Base-by-base conservation (phyloP, 371 early-diverging fungal species). In the Actinomortierella wolfii region DNA sequence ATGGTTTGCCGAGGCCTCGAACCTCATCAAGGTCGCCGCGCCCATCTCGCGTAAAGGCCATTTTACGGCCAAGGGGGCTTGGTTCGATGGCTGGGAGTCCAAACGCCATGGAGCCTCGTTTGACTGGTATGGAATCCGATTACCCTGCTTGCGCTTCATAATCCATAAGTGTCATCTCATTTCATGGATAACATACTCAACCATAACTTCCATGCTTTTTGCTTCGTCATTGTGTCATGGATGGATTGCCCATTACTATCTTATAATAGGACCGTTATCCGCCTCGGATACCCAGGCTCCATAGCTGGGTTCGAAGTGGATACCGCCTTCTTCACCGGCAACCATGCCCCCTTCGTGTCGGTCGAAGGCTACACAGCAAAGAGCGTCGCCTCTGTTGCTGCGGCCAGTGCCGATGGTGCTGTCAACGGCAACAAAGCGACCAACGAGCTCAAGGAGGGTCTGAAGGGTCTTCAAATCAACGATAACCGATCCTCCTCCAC, bases 21-120 rank as follows among this genome's bases (percentile, higher is more conserved):
- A 91, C 68, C 81, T 95, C 78, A 83, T 95, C 57, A 83, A 84
- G 62, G 87, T 90, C 24, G 67, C 67, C 25, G 84, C 87, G 21
- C 87, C 95, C 6, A 79, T 92, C 47, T 81, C 82, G 63, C 80
- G 85, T 57, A 82, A 82, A 39, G 82, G 76, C 21, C 75, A 73
- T 39, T 83, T 83, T 64, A 82, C 84, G 6, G 79, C 76, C 21
- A 84, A 81, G 49, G 90, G 91, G 60, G 85, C 85, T 54, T 89
- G 88, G 90, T 84, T 86, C 79, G 90, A 92, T 69, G 93, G 93
- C 18, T 96, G 96, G 95, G 94, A 94, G 76, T 88, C 94, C 53
- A 88, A 90, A 61, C 88, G 95, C 53, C 94, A 96, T 78, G 83
- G 89, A 74, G 76, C 81, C 34, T 78, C 83, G 23, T 83, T 85